Percentiles rank a stretch among this genome's conserved stretches.
phyloP scores from a whole-genome alignment of 2,329 filamentous ascomycete genomes.

The Lachnum nothofagi region DNA sequence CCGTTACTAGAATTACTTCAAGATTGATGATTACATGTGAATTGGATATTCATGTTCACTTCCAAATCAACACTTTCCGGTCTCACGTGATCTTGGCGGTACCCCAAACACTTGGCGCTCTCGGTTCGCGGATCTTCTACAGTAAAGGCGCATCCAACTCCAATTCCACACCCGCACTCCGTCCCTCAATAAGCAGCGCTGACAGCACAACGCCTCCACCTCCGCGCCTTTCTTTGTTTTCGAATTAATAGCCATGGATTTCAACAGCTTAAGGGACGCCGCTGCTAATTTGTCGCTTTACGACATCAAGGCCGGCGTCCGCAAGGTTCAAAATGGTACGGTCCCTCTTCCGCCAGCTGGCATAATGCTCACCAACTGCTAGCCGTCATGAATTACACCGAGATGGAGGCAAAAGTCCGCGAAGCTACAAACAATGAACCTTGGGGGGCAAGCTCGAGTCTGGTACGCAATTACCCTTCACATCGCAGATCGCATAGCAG shows the following conservation, averaged over 20 bases:
- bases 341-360: conserved; percentile 22
- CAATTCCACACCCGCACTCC: not conserved
- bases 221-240: not conserved
- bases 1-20: no score
- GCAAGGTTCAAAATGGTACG: conserved; percentile 74
- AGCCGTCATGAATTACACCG: conserved; percentile 77
- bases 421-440: conserved; percentile 99
- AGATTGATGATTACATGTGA: no score
- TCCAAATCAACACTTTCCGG: no score
- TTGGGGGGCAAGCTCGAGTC: conserved; percentile 53
- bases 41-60: no score
- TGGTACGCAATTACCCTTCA: conserved; percentile 9
- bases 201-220: conserved; percentile 8
- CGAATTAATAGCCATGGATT: conserved; percentile 50
- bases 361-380: conserved; percentile 25
- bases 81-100: no score
- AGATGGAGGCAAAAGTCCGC: conserved; percentile 74
- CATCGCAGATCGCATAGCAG: not conserved
- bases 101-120: no score
- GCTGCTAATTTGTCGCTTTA: conserved; percentile 69
- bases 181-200: conserved; percentile 4
- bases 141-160: no score
- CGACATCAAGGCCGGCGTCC: conserved; percentile 69
- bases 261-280: conserved; percentile 62
- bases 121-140: no score